These are phyloP conservation scores for Exophiala xenobiotica DNA, from an alignment of 2,329 filamentous ascomycete species.

Conservation along the genomic window DNA sequence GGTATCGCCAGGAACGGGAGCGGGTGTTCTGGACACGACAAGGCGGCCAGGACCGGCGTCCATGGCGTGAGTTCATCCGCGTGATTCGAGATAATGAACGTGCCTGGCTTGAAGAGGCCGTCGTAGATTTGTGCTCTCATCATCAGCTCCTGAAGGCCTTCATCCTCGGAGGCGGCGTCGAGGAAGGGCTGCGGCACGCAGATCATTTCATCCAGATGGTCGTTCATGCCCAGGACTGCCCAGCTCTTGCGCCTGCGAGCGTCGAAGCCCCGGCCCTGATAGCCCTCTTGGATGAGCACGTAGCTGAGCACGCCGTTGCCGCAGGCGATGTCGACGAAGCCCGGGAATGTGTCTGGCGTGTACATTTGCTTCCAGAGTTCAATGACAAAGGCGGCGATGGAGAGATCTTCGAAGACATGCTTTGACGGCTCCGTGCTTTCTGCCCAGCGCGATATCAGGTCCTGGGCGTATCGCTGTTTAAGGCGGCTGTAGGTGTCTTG, in stretches of 20 bases:
- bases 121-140: constrained; percentile 29
- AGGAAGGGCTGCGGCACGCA: constrained; percentile 58
- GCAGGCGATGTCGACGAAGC: constrained; percentile 94
- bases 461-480: constrained; percentile 74
- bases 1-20: constrained; percentile 90
- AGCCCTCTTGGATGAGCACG: constrained; percentile 78
- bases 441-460: constrained; percentile 72
- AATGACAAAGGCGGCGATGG: constrained; percentile 87
- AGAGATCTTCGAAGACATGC: constrained; percentile 92
- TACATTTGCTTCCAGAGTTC: constrained; percentile 92
- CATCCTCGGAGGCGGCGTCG: constrained; percentile 26
- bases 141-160: not conserved
- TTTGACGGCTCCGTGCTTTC: constrained; percentile 86
- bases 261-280: constrained; percentile 85
- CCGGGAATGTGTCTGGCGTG: constrained; percentile 60
- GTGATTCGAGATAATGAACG: constrained; percentile 96
- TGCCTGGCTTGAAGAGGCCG: constrained; percentile 69
- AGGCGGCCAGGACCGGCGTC: constrained; percentile 82
- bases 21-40: constrained; percentile 54
- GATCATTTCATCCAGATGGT: constrained; percentile 56
- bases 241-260: constrained; percentile 83
- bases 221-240: constrained; percentile 61
- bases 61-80: constrained; percentile 94
- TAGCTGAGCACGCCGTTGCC: constrained; percentile 90
- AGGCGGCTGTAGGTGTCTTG: constrained; percentile 80